Conservation (phyloP, 2,329 filamentous ascomycete genomes). For the Aspergillus sp. region DNA sequence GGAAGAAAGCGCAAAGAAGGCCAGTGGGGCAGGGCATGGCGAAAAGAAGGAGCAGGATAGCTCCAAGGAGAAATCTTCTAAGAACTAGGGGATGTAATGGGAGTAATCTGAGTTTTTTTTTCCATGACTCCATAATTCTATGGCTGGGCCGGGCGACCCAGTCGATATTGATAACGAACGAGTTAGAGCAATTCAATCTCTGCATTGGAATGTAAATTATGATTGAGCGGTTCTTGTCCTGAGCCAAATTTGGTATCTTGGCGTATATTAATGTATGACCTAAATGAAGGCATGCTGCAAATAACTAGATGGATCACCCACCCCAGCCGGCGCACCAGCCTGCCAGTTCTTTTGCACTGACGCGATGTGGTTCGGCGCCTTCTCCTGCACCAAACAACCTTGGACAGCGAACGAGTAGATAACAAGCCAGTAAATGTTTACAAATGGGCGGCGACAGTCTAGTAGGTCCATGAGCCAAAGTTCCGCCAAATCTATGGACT, state of each 20-base stretch:
- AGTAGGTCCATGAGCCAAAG: constrained; percentile 17
- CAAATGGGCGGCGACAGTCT: constrained; percentile 48
- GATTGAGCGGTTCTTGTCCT: constrained; percentile 2
- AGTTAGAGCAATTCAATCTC: constrained; percentile 17
- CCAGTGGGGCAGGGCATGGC: constrained; percentile 38
- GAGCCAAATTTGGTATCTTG: too few species aligned
- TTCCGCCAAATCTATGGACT: constrained; percentile 28
- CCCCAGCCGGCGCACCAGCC: constrained; percentile 55
- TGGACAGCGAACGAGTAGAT: constrained; percentile 62
- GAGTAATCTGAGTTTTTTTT: not conserved
- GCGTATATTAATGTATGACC: too few species aligned
- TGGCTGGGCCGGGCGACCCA: not conserved
- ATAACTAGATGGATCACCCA: constrained; percentile 16
- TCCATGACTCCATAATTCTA: not conserved
- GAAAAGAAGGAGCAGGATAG: constrained; percentile 52
- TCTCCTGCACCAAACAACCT: constrained; percentile 52
- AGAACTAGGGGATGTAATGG: constrained; percentile 40
- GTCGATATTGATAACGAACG: constrained; percentile 10
- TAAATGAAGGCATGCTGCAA: not conserved
- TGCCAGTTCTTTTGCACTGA: constrained; percentile 62
- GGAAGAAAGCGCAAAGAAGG: constrained; percentile 47
- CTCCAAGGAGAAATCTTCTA: constrained; percentile 53
- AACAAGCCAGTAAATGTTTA: constrained; percentile 82
- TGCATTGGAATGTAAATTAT: constrained; percentile 22
- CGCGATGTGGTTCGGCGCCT: constrained; percentile 39